Evolutionary conservation across 441 rosid genomes (phyloP).

Genomic region (Gossypium lobatum): DNA sequence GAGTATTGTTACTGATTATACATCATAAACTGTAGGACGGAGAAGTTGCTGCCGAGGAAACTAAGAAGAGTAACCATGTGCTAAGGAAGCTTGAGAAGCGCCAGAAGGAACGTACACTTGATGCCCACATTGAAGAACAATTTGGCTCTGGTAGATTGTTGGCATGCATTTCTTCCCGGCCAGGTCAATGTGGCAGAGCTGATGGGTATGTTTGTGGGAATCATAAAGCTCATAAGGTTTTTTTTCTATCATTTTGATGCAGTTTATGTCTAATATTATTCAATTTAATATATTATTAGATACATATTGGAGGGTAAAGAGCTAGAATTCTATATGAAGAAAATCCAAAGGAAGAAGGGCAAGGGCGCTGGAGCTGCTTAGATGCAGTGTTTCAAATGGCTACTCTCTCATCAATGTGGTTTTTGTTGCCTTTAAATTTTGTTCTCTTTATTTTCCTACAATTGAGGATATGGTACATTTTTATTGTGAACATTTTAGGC

Average conservation of each 20-base stretch:
- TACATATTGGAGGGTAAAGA: constrained; percentile 40
- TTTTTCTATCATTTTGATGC: background rate
- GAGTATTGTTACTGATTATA: background rate
- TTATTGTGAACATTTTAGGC: background rate
- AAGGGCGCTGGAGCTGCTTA: constrained; percentile 44
- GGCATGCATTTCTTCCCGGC: constrained; percentile 52
- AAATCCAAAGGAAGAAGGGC: constrained; percentile 67
- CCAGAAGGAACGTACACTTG: constrained; percentile 37
- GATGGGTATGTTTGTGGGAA: constrained; percentile 31
- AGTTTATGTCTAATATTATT: background rate
- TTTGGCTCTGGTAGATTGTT: constrained; percentile 41
- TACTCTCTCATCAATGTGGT: background rate
- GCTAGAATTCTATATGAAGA: constrained; percentile 57
- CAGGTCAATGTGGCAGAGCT: constrained; percentile 52
- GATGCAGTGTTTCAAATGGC: background rate
- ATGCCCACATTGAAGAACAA: constrained; percentile 45
- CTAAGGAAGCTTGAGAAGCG: constrained; percentile 38
- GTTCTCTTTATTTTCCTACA: background rate
- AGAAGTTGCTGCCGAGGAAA: constrained; percentile 33
- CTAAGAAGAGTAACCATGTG: constrained; percentile 45
- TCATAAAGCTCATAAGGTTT: too few species aligned
- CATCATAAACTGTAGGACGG: constrained; percentile 29
- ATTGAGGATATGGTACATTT: background rate
- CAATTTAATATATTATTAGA: background rate
- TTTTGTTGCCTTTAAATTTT: background rate